phyloP scores from a whole-genome alignment of 2,329 filamentous ascomycete species.

The Alternaria novae-zelandiae region DNA sequence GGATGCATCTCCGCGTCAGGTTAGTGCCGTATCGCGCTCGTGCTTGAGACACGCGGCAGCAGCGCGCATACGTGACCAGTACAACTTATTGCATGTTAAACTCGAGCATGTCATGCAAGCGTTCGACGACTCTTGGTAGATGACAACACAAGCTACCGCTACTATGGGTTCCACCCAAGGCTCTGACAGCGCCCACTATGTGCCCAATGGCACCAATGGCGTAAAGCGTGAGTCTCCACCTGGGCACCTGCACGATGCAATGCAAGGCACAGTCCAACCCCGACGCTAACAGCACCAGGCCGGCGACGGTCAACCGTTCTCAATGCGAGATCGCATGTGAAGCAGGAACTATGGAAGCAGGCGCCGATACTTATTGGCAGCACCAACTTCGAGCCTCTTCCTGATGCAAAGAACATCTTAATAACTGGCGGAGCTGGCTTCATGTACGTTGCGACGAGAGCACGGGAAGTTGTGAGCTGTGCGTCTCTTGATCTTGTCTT shows the following conservation, averaged over 20 bases:
- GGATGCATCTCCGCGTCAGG: slow-evolving; percentile 6
- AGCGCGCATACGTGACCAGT: not conserved
- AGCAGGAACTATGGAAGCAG: slow-evolving; percentile 72
- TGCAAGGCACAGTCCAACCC: slow-evolving; percentile 11
- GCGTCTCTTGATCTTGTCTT: not conserved
- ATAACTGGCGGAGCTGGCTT: slow-evolving; percentile 85
- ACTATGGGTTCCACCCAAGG: slow-evolving; percentile 38
- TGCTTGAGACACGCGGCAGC: not conserved
- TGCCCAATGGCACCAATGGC: slow-evolving; percentile 22
- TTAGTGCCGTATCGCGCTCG: not conserved
- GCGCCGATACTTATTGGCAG: slow-evolving; percentile 73
- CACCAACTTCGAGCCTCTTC: slow-evolving; percentile 72
- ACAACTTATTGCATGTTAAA: not conserved
- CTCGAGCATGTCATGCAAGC: slow-evolving; percentile 1
- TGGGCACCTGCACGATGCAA: slow-evolving; percentile 4
- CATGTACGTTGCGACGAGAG: slow-evolving; percentile 64
- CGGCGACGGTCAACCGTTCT: slow-evolving; percentile 48
- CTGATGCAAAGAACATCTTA: slow-evolving; percentile 79
- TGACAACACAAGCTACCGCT: not conserved
- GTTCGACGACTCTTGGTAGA: not conserved
- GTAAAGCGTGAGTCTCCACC: slow-evolving; percentile 35
- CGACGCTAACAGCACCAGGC: slow-evolving; percentile 23
- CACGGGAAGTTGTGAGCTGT: slow-evolving; percentile 5
- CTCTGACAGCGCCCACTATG: slow-evolving; percentile 20
- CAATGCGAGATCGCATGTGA: slow-evolving; percentile 53